Evolutionary conservation across 345 rosid genomes (phyloP).

Genomic region (Citrus medica): DNA sequence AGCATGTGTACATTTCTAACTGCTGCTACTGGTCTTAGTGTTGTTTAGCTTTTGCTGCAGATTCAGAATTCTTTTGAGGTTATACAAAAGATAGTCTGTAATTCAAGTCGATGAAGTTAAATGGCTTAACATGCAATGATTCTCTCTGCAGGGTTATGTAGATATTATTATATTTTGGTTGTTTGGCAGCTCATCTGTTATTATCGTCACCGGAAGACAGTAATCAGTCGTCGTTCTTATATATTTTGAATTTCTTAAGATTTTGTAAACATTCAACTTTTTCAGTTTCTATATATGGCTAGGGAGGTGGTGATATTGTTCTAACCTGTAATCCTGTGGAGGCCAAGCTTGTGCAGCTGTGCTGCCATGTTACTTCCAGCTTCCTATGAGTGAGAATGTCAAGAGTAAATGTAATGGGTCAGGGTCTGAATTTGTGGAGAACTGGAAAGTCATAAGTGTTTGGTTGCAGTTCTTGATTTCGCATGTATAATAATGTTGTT

Average conservation of each 20-base stretch:
- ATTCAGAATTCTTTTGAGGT: slow-evolving; percentile 46
- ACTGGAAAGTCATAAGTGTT: too few relatives aligned
- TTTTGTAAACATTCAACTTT: background rate
- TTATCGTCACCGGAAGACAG: background rate
- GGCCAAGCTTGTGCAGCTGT: background rate
- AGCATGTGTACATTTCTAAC: slow-evolving; percentile 53
- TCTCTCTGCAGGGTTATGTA: background rate
- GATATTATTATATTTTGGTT: background rate
- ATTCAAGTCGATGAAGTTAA: slow-evolving; percentile 30
- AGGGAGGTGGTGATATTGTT: background rate
- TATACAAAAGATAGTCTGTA: slow-evolving; percentile 31
- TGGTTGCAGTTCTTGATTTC: background rate
- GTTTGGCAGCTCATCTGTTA: background rate
- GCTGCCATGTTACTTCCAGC: background rate
- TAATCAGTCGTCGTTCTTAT: background rate
- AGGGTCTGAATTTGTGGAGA: background rate
- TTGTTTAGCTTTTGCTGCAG: slow-evolving; percentile 19
- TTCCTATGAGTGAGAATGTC: background rate
- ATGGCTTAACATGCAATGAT: slow-evolving; percentile 20
- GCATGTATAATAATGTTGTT: background rate
- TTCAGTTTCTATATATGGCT: background rate
- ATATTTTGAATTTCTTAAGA: background rate
- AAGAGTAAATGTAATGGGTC: background rate
- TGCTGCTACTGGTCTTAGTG: slow-evolving; percentile 23
- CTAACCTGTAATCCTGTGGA: background rate